Percentiles rank a stretch among this genome's conserved stretches.
Evolutionary conservation across 768 basidiomycete genomes (phyloP).

Genomic region (Brasilioporus rufonigricans): DNA sequence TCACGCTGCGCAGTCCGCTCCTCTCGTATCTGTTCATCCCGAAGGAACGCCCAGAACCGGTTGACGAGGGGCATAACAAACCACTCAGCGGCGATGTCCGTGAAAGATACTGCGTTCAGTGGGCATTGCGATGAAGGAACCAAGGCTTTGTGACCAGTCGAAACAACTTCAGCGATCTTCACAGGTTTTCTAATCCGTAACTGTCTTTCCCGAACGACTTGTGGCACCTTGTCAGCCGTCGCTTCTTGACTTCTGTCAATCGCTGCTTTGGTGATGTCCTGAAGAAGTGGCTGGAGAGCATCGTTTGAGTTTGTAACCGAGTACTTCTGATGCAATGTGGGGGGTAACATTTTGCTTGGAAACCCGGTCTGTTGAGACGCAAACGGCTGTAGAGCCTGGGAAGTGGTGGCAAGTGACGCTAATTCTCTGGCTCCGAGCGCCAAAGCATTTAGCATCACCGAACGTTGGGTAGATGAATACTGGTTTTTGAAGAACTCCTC

Average conservation of each 20-base stretch:
- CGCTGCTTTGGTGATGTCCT: slow-evolving; percentile 58
- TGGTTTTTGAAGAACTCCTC: slow-evolving; percentile 95
- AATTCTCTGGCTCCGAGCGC: slow-evolving; percentile 86
- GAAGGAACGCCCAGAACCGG: slow-evolving; percentile 92
- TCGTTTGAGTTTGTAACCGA: slow-evolving; percentile 41
- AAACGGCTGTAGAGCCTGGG: slow-evolving; percentile 32
- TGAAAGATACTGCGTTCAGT: slow-evolving; percentile 41
- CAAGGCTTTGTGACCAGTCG: slow-evolving; percentile 18
- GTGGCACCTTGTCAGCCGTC: slow-evolving; percentile 54
- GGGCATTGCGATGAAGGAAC: slow-evolving; percentile 5
- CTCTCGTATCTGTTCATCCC: slow-evolving; percentile 78
- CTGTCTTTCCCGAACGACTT: slow-evolving; percentile 69
- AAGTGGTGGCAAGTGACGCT: slow-evolving; percentile 43
- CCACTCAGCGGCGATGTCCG: slow-evolving; percentile 76
- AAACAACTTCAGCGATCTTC: slow-evolving; percentile 44
- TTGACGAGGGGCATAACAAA: slow-evolving; percentile 91
- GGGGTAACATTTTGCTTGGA: slow-evolving; percentile 80
- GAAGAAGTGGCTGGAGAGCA: slow-evolving; percentile 54
- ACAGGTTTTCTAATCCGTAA: slow-evolving; percentile 57
- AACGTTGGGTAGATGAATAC: slow-evolving; percentile 85
- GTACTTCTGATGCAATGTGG: slow-evolving; percentile 68
- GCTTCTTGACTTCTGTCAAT: slow-evolving; percentile 59
- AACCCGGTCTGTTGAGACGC: slow-evolving; percentile 47
- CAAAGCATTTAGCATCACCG: slow-evolving; percentile 80
- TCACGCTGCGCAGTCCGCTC: slow-evolving; percentile 60